phyloP scores from a whole-genome alignment of 192 early-diverging fungal species.

The Phycomyces nitens region DNA sequence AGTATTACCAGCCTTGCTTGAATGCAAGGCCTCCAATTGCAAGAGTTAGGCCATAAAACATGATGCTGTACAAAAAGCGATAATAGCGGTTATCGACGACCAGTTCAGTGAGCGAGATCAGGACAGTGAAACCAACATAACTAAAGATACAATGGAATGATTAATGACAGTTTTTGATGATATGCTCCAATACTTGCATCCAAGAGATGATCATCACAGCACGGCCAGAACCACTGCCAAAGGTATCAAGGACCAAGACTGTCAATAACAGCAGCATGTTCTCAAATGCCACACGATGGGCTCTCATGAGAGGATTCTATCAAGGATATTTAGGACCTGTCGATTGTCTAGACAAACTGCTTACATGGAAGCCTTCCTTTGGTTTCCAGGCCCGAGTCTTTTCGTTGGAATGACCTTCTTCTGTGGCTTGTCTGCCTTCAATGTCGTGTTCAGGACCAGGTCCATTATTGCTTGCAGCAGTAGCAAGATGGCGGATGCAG shows the following conservation, averaged over 20 bases:
- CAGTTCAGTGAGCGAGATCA: conserved; percentile 12
- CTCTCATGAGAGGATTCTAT: conserved; percentile 4
- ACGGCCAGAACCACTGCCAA: conserved; percentile 27
- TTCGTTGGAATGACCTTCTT: conserved; percentile 8
- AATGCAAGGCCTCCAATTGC: conserved; percentile 26
- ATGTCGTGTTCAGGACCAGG: background rate
- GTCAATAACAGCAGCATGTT: conserved; percentile 32
- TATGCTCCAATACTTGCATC: conserved; percentile 39
- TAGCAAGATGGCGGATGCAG: conserved; percentile 23
- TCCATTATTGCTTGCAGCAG: conserved; percentile 6
- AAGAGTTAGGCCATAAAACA: conserved; percentile 21
- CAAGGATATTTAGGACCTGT: background rate
- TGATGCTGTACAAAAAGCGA: conserved; percentile 12
- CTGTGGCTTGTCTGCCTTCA: conserved; percentile 3
- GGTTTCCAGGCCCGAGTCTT: background rate
- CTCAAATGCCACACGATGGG: conserved; percentile 22
- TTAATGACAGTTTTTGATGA: too few species aligned
- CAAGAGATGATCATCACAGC: conserved; percentile 34
- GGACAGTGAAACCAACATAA: conserved; percentile 16
- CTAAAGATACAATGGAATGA: background rate
- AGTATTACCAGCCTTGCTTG: conserved; percentile 4
- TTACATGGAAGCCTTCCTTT: too few species aligned
- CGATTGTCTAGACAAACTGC: too few species aligned
- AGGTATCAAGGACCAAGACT: conserved; percentile 32
- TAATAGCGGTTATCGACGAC: conserved; percentile 5